phyloP scores from a whole-genome alignment of 2,329 filamentous ascomycete genomes.

The Didymella segeticola region DNA sequence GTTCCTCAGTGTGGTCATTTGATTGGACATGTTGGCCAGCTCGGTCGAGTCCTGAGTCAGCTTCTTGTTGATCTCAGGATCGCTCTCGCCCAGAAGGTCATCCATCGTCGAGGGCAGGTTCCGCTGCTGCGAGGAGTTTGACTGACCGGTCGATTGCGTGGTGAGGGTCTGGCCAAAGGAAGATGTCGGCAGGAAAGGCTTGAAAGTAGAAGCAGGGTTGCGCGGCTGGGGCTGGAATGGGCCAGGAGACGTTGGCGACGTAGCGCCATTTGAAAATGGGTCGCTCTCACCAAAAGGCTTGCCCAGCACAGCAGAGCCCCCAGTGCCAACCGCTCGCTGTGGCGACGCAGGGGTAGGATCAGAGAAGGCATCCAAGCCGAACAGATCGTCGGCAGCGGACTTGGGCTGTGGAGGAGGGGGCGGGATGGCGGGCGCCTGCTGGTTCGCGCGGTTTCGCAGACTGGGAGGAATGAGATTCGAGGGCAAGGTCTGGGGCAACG shows the following conservation, averaged over 20 bases:
- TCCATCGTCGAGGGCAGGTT: conserved; percentile 66
- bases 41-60: conserved; percentile 89
- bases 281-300: conserved; percentile 59
- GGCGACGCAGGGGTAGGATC: conserved; percentile 58
- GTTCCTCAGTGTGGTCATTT: conserved; percentile 86
- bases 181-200: conserved; percentile 90
- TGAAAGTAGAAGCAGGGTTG: conserved; percentile 67
- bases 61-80: conserved; percentile 86
- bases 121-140: conserved; percentile 49
- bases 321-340: conserved; percentile 73
- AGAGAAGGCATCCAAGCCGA: conserved; percentile 81
- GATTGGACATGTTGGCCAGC: conserved; percentile 93
- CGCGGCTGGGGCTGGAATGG: conserved; percentile 56
- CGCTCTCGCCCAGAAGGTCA: conserved; percentile 83
- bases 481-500: conserved; percentile 78
- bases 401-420: conserved; percentile 59
- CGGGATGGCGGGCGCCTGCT: conserved; percentile 53
- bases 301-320: conserved; percentile 64
- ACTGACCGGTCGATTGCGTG: conserved; percentile 75
- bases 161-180: conserved; percentile 87
- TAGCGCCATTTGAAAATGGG: conserved; percentile 65
- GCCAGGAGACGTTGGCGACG: conserved; percentile 61
- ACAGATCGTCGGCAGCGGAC: conserved; percentile 90
- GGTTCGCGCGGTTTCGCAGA: conserved; percentile 66
- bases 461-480: conserved; percentile 84